phyloP scores from a whole-genome alignment of 148 eudicot species.

The Agrostemma githago region DNA sequence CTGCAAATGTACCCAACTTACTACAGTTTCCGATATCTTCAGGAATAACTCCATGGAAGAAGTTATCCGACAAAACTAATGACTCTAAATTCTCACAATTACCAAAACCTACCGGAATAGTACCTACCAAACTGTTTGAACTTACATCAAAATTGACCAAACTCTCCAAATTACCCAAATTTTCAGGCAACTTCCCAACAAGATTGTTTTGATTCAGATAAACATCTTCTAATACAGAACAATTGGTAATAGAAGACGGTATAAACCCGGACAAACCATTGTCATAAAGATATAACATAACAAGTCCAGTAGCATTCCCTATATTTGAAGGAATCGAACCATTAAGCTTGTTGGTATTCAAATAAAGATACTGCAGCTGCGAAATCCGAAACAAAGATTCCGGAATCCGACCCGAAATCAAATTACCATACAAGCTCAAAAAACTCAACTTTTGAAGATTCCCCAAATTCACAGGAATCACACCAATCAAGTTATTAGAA shows the following conservation, averaged over 20 bases:
- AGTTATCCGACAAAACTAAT: slow-evolving; percentile 53
- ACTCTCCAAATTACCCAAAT: slow-evolving; percentile 43
- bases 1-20: slow-evolving; percentile 41
- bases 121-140: slow-evolving; percentile 46
- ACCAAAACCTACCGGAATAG: slow-evolving; percentile 45
- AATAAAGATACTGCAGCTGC: slow-evolving; percentile 26
- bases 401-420: slow-evolving; percentile 46
- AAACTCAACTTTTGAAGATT: slow-evolving; percentile 17
- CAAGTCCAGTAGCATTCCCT: slow-evolving; percentile 43
- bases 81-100: slow-evolving; percentile 34
- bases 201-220: slow-evolving; percentile 42
- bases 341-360: slow-evolving; percentile 42
- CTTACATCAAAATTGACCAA: slow-evolving; percentile 45
- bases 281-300: slow-evolving; percentile 30
- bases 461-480: slow-evolving; percentile 27
- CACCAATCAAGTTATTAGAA: slow-evolving; percentile 41
- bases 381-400: slow-evolving; percentile 37
- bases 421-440: slow-evolving; percentile 42
- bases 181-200: slow-evolving; percentile 50
- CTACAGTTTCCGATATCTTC: slow-evolving; percentile 55
- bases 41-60: slow-evolving; percentile 46
- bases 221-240: slow-evolving; percentile 38
- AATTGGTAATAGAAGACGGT: slow-evolving; percentile 56
- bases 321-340: slow-evolving; percentile 53
- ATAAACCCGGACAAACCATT: slow-evolving; percentile 58